Percentiles rank a stretch among this genome's conserved stretches.
These are phyloP conservation scores for Fusarium sp. DNA, from an alignment of 2,329 filamentous ascomycete genomes.

Conservation along the genomic window DNA sequence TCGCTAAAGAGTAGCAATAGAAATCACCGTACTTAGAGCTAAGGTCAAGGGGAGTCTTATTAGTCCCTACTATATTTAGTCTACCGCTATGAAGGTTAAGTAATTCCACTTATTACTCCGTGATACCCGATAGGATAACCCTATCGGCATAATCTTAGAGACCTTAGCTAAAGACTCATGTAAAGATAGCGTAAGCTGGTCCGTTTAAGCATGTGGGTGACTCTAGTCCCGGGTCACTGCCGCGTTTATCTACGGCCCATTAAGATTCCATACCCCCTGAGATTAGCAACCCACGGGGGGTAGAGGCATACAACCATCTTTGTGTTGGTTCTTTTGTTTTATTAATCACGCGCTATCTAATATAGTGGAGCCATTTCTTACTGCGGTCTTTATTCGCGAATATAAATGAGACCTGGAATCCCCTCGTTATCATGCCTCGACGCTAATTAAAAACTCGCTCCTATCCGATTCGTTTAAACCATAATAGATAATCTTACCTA, in stretches of 20 bases:
- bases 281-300: background rate
- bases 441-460: no score
- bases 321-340: constrained; percentile 17
- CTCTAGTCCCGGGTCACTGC: background rate
- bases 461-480: no score
- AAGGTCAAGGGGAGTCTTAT: background rate
- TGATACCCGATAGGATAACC: background rate
- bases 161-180: background rate
- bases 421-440: no score
- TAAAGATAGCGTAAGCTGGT: background rate
- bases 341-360: constrained; percentile 12
- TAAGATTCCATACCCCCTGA: background rate
- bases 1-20: no score
- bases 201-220: background rate
- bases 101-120: constrained; percentile 6
- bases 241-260: background rate
- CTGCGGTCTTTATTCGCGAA: no score
- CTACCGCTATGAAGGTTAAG: constrained; percentile 8
- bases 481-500: no score
- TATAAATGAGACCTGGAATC: no score
- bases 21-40: no score
- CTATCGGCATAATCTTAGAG: background rate
- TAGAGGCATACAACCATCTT: constrained; percentile 1
- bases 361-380: no score
- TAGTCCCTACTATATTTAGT: constrained; percentile 12